Conservation (phyloP, 495 filamentous ascomycete genomes). For the Xylaria grammica region DNA sequence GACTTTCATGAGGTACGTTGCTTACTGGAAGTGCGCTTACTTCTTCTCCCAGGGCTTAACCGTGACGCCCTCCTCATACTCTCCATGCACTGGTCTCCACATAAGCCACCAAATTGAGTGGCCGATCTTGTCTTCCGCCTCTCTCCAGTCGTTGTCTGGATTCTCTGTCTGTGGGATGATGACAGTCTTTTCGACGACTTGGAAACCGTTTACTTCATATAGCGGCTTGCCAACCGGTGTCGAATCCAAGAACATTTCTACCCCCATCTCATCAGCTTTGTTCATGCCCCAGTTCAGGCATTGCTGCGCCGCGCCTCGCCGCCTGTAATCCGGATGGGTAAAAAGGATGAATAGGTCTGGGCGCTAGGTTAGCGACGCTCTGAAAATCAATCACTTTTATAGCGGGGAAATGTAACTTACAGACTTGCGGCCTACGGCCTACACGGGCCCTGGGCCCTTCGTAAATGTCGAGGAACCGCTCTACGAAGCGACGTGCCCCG, state of each 20-base stretch:
- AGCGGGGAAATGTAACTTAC: slow-evolving; percentile 26
- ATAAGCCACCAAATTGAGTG: slow-evolving; percentile 35
- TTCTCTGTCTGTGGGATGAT: slow-evolving; percentile 29
- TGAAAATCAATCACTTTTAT: neutral
- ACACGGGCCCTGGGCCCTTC: slow-evolving; percentile 29
- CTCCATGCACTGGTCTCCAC: slow-evolving; percentile 41
- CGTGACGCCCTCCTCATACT: slow-evolving; percentile 32
- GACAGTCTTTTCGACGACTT: slow-evolving; percentile 29
- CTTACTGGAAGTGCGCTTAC: neutral
- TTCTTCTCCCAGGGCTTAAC: slow-evolving; percentile 26
- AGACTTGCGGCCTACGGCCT: slow-evolving; percentile 39
- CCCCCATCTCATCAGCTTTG: slow-evolving; percentile 42
- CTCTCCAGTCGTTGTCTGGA: slow-evolving; percentile 40
- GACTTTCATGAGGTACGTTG: neutral
- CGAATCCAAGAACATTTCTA: slow-evolving; percentile 43
- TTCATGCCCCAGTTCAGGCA: slow-evolving; percentile 45
- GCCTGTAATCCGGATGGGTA: slow-evolving; percentile 41
- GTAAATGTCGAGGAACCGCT: slow-evolving; percentile 35
- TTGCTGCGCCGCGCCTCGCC: slow-evolving; percentile 39
- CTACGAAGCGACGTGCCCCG: slow-evolving; percentile 32
- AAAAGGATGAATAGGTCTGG: slow-evolving; percentile 38
- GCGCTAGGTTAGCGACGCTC: neutral
- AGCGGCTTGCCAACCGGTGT: slow-evolving; percentile 36
- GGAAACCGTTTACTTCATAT: slow-evolving; percentile 43
- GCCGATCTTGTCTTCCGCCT: slow-evolving; percentile 34